A percentile compares a stretch with the other conserved stretches of the same genome.
phyloP scores from a whole-genome alignment of 2,329 filamentous ascomycete species.

The Sarocladium oryzae region DNA sequence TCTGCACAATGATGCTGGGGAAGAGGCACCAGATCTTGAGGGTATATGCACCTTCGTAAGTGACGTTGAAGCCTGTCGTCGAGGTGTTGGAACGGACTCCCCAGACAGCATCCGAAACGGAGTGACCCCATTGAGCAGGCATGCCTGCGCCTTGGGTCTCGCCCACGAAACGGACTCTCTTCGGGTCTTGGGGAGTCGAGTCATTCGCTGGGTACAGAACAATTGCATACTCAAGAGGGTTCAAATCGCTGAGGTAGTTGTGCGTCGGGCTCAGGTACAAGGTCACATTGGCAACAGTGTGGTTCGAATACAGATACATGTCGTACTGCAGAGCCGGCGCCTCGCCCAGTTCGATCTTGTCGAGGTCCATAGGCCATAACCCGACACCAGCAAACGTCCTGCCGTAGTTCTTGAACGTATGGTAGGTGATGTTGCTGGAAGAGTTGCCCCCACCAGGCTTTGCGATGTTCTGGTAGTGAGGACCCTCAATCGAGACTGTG shows the following conservation, averaged over 20 bases:
- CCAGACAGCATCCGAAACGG: conserved; percentile 41
- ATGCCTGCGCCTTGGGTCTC: conserved; percentile 31
- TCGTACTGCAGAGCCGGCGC: conserved; percentile 54
- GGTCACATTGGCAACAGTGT: conserved; percentile 34
- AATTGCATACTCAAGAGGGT: conserved; percentile 45
- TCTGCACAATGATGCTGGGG: conserved; percentile 48
- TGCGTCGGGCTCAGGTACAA: conserved; percentile 46
- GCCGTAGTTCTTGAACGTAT: conserved; percentile 47
- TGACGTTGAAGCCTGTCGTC: conserved; percentile 32
- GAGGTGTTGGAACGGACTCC: conserved; percentile 37
- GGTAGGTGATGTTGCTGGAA: conserved; percentile 35
- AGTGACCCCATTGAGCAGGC: conserved; percentile 34
- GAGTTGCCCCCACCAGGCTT: conserved; percentile 13
- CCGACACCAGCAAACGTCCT: conserved; percentile 53
- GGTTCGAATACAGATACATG: conserved; percentile 53
- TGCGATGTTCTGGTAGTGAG: conserved; percentile 42
- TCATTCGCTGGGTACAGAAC: conserved; percentile 34
- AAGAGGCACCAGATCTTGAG: conserved; percentile 45
- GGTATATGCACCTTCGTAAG: conserved; percentile 37
- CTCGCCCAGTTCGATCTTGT: conserved; percentile 40
- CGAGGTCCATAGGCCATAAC: conserved; percentile 44
- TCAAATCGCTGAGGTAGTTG: conserved; percentile 44
- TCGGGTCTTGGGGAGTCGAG: conserved; percentile 22
- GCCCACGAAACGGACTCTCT: conserved; percentile 34
- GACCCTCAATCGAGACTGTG: conserved; percentile 48